Evolutionary conservation across 2,329 filamentous ascomycete genomes (phyloP), one percentile per base, ranked within the genome.

Genomic region (Aureobasidium sp.): DNA sequence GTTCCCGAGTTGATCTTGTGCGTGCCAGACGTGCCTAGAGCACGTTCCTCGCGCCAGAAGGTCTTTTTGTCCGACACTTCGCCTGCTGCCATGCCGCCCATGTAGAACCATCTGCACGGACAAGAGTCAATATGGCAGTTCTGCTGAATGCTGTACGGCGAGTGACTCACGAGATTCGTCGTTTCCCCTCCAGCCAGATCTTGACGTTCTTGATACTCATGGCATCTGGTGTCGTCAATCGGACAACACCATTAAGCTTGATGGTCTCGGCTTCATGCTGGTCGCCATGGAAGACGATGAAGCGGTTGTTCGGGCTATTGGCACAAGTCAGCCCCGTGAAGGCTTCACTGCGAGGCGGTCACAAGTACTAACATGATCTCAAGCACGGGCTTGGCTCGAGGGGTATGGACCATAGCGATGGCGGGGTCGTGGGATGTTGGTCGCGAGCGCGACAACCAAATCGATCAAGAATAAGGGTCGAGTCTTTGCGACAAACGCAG

Each of bases 1-100:
- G 72, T 67, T 32, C 79, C 79, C 5, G 78, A 74, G 66, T 78
- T 79, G 70, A 81, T 75, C 66, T 79, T 80, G 72, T 81, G 78
- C 41, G 78, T 68, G 62, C 76, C 77, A 64, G 77, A 71, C 47
- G 77, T 77, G 64, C 78, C 78, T 34, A 81, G 70, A 61, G 71
- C 73, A 63, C 76, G 70, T 65, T 76, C 75, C 61, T 80, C 74
- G 66, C 74, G 72, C 70, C 77, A 74, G 67, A 80, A 78, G n/a
- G 73, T 74, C 44, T 74, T 71, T 69, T 80, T 81, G 63, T 78
- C 74, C 47, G 74, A 71, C 29, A 80, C 74, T 57, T 78, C 77
- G 61, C 71, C 69, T 6, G 71, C 69, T 15, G 69, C 69, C 48
- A 74, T 71, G 59, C 71, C 71, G 41, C 70, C 70, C 68, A 71